These are phyloP conservation scores for Paecilomyces dactylethromorphus DNA, from an alignment of 2,329 filamentous ascomycete species.

Conservation along the genomic window DNA sequence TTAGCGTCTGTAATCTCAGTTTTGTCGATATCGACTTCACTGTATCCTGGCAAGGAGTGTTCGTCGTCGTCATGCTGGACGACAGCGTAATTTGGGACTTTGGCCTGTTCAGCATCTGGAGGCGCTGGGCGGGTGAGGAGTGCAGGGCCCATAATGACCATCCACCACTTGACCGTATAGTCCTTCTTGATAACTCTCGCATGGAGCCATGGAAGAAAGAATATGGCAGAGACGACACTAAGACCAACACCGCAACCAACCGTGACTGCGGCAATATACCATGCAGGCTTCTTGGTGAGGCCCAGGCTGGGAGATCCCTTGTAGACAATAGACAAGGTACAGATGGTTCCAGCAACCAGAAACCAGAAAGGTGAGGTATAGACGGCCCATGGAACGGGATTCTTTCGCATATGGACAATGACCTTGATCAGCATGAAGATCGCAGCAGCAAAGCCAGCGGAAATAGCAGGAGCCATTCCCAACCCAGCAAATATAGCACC, in stretches of 20 bases:
- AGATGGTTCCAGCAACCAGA: slow-evolving; percentile 66
- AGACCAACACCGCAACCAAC: slow-evolving; percentile 55
- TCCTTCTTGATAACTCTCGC: slow-evolving; percentile 64
- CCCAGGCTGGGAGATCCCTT: slow-evolving; percentile 67
- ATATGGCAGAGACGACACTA: slow-evolving; percentile 53
- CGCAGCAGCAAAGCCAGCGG: slow-evolving; percentile 56
- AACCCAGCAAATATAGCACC: slow-evolving; percentile 67
- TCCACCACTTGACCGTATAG: slow-evolving; percentile 56
- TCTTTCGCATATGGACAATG: slow-evolving; percentile 63
- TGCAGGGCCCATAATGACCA: slow-evolving; percentile 56
- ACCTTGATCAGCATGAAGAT: slow-evolving; percentile 71
- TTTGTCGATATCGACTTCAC: slow-evolving; percentile 14
- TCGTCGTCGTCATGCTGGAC: slow-evolving; percentile 58
- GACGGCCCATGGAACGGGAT: slow-evolving; percentile 66
- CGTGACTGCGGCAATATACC: slow-evolving; percentile 9
- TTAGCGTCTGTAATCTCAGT: no score
- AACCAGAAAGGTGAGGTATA: slow-evolving; percentile 71
- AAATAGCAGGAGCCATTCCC: slow-evolving; percentile 63
- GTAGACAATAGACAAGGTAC: slow-evolving; percentile 72
- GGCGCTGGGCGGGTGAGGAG: slow-evolving; percentile 56
- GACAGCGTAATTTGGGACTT: slow-evolving; percentile 70
- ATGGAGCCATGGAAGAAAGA: slow-evolving; percentile 68
- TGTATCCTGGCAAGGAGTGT: slow-evolving; percentile 26
- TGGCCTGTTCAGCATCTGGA: slow-evolving; percentile 46
- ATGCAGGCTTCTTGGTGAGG: slow-evolving; percentile 49